Percentiles rank a stretch among this genome's conserved stretches.
Evolutionary conservation across 169 alveolate species (phyloP).

Genomic region (Blepharisma undulans): DNA sequence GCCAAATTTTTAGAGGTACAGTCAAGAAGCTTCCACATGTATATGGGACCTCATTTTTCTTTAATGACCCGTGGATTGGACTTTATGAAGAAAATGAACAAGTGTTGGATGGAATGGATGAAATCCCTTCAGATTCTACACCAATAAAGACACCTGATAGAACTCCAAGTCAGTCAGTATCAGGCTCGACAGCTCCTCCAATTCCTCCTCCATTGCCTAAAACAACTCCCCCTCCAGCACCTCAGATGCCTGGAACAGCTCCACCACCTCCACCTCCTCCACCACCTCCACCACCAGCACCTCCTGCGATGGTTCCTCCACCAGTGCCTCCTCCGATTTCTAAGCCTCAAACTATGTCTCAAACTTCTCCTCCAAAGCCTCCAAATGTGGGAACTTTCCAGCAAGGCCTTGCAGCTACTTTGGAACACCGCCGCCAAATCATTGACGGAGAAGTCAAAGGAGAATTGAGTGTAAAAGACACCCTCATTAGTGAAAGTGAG

Average conservation of each 20-base stretch:
- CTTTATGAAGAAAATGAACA: conserved; percentile 40
- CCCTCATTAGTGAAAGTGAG: neutral
- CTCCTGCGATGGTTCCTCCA: neutral
- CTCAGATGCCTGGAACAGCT: neutral
- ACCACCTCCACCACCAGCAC: conserved; percentile 40
- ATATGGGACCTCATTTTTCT: conserved; percentile 9
- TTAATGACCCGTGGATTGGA: conserved; percentile 41
- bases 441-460: conserved; percentile 37
- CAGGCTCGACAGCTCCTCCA: neutral
- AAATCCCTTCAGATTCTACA: neutral
- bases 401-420: conserved; percentile 15
- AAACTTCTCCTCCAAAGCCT: neutral
- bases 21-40: conserved; percentile 36
- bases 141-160: neutral
- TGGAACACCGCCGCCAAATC: neutral
- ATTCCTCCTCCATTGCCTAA: neutral
- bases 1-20: conserved; percentile 29
- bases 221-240: neutral
- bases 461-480: neutral
- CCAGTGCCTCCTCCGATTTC: conserved; percentile 19
- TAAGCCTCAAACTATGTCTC: neutral
- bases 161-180: neutral
- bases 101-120: neutral
- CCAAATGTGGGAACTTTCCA: neutral
- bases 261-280: conserved; percentile 33